Evolutionary conservation across 1,284 basidiomycete species (phyloP), one percentile per base, ranked within the genome.

Genomic region (Ustilago loliicola): DNA sequence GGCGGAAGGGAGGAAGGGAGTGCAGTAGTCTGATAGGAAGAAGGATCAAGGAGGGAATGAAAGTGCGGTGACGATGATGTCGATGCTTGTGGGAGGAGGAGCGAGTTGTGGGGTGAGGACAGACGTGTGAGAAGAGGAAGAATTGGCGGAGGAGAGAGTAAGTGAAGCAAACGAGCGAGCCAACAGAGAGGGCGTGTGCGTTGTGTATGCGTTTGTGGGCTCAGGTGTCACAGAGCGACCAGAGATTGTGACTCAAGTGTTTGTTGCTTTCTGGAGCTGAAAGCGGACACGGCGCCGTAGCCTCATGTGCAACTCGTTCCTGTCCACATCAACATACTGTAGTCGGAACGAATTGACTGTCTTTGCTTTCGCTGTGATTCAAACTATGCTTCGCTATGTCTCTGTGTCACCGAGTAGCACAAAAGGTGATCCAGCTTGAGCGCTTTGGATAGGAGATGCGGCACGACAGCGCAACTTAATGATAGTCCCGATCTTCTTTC

Each of bases 221-320:
- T 13, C 34, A 34, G 36, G 55, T 47, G n/a, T n/a, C n/a, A n/a
- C n/a, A n/a, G n/a, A n/a, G n/a, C n/a, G n/a, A n/a, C n/a, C n/a
- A n/a, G n/a, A n/a, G n/a, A n/a, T n/a, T n/a, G 55, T 57, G 55
- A 56, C 54, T 56, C 38, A 56, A 56, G 34, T 54, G 34, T 52
- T n/a, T 54, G 52, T 48, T 48, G 45, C 45, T 48, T 27, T 48
- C 45, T 25, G 38, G 29, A 45, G 55, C 38, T 57, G 55, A 57
- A 57, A 57, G 55, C 42, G 36, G 34, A 56, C 21, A 15, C 29
- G 32, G 52, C 32, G 30, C 32, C 52, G 17, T 23, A 36, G 10
- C 32, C 17, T 52, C 19, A 15, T 15, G 9, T 32, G n/a, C 48
- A 25, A 25, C 9, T 51, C 9, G 48, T 51, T 27, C 23, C 23